Conservation (phyloP, 176 grass and related monocot genomes). For the Musa schizocarpa region DNA sequence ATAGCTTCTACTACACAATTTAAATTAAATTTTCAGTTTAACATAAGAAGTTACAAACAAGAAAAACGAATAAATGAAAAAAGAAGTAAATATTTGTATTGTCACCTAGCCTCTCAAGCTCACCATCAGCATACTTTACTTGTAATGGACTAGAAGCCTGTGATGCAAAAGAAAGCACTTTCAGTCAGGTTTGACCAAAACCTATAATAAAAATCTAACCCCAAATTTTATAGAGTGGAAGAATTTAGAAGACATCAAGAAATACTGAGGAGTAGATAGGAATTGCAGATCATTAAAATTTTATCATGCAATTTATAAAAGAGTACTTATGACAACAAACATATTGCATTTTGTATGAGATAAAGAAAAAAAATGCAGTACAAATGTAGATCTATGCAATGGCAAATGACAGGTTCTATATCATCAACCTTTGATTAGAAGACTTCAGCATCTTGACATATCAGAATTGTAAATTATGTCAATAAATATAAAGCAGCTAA, state of each 20-base stretch:
- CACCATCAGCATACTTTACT: slow-evolving; percentile 99
- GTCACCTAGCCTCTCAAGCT: slow-evolving; percentile 97
- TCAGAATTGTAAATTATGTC: too few species aligned
- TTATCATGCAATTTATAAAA: too few species aligned
- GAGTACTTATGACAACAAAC: too few species aligned
- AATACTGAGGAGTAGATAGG: not conserved
- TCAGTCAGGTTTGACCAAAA: not conserved
- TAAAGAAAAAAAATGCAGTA: not conserved
- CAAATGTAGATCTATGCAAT: not conserved
- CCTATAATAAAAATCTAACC: not conserved
- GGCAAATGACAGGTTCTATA: not conserved
- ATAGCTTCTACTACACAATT: not conserved
- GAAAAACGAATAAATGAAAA: not conserved
- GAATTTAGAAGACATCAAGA: not conserved
- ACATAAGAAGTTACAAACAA: slow-evolving; percentile 4
- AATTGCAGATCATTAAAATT: not conserved
- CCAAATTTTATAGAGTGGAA: not conserved
- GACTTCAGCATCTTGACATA: too few species aligned
- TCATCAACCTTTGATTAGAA: too few species aligned
- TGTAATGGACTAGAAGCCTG: slow-evolving; percentile 98
- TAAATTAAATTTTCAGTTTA: not conserved
- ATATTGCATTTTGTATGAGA: not conserved
- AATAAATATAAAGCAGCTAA: too few species aligned
- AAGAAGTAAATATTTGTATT: not conserved
- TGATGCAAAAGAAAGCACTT: slow-evolving; percentile 5